Conservation (phyloP, 352 stramenopile genomes). For the Globisporangium barbulae region DNA sequence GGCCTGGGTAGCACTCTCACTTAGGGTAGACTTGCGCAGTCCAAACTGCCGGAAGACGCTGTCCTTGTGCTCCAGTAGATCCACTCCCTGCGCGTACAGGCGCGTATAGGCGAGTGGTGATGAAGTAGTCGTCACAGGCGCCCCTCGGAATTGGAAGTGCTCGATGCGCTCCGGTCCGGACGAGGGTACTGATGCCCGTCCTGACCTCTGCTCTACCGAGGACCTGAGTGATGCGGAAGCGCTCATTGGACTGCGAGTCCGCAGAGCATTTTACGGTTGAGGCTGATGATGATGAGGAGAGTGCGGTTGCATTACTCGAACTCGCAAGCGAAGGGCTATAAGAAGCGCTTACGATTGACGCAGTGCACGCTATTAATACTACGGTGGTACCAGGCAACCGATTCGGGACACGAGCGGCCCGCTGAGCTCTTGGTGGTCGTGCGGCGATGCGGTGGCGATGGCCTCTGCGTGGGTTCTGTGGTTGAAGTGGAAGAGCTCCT, state of each 20-base stretch:
- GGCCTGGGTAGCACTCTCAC: neutral
- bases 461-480: too few relatives aligned
- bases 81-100: conserved; percentile 56
- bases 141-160: conserved; percentile 5
- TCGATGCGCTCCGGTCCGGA: conserved; percentile 6
- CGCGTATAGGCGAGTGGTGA: conserved; percentile 35
- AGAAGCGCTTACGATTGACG: neutral
- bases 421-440: too few relatives aligned
- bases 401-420: too few relatives aligned
- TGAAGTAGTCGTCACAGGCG: neutral
- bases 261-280: neutral
- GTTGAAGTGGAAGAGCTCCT: too few relatives aligned
- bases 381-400: too few relatives aligned
- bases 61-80: conserved; percentile 56
- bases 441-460: too few relatives aligned
- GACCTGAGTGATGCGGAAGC: neutral
- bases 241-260: neutral
- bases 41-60: conserved; percentile 59
- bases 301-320: neutral
- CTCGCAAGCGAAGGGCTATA: neutral
- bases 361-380: neutral
- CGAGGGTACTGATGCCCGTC: neutral
- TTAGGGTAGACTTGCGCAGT: conserved; percentile 21
- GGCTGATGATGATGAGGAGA: neutral
- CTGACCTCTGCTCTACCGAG: too few relatives aligned